A percentile compares a stretch with the other conserved stretches of the same genome.
Evolutionary conservation across 768 basidiomycete genomes (phyloP).

Genomic region (Panaeolus cyanescens): DNA sequence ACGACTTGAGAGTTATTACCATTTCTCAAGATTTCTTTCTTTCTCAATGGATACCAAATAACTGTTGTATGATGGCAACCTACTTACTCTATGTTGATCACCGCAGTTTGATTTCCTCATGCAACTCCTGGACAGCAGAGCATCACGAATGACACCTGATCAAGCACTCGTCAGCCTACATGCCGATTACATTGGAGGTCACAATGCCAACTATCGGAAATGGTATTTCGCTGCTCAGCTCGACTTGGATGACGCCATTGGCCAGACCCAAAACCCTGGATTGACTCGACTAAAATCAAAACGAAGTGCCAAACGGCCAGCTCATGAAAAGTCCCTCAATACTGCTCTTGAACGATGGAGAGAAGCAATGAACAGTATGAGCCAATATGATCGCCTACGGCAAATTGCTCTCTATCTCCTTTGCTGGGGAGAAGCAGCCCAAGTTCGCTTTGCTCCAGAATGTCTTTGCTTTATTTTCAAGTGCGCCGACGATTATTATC

Average conservation of each 20-base stretch:
- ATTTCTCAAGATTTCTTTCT: background rate
- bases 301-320: slow-evolving; percentile 48
- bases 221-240: slow-evolving; percentile 99
- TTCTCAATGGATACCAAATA: slow-evolving; percentile 7
- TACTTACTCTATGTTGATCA: slow-evolving; percentile 7
- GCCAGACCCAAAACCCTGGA: slow-evolving; percentile 89
- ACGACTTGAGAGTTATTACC: background rate
- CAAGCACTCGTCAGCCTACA: slow-evolving; percentile 94
- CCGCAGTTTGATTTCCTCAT: slow-evolving; percentile 93
- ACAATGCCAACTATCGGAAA: slow-evolving; percentile 98
- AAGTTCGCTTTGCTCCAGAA: slow-evolving; percentile 95
- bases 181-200: slow-evolving; percentile 98
- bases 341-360: slow-evolving; percentile 92
- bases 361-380: slow-evolving; percentile 98
- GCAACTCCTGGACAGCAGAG: slow-evolving; percentile 95
- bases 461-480: slow-evolving; percentile 99
- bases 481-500: slow-evolving; percentile 99
- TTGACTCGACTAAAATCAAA: slow-evolving; percentile 81
- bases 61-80: slow-evolving; percentile 13
- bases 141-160: slow-evolving; percentile 96
- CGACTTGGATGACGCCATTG: slow-evolving; percentile 97
- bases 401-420: slow-evolving; percentile 95
- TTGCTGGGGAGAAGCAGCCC: slow-evolving; percentile 98
- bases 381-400: slow-evolving; percentile 93
- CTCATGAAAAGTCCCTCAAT: slow-evolving; percentile 67